These are phyloP conservation scores for Neofusicoccum ribis DNA, from an alignment of 2,329 filamentous ascomycete genomes.

Conservation along the genomic window DNA sequence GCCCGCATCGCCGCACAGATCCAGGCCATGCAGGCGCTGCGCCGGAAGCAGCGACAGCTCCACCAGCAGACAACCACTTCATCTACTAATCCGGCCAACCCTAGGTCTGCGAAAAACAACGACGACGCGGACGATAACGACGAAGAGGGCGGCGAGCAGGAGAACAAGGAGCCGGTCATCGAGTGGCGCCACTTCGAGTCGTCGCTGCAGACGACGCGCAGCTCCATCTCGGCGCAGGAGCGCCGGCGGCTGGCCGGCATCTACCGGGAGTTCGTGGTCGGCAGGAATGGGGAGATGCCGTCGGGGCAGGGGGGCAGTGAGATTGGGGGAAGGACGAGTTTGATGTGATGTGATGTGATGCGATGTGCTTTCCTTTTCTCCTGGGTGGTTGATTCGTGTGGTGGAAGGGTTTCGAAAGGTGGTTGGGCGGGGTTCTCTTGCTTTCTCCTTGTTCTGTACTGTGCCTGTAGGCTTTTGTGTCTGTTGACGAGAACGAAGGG, in stretches of 20 bases:
- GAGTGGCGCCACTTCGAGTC: conserved; percentile 79
- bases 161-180: conserved; percentile 72
- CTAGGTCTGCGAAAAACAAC: conserved; percentile 19
- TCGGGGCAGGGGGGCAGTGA: conserved; percentile 90
- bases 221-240: conserved; percentile 81
- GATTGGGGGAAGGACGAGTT: conserved; percentile 85
- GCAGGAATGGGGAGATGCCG: conserved; percentile 91
- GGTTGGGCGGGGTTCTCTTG: background rate
- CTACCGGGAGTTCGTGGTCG: conserved; percentile 89
- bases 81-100: conserved; percentile 3
- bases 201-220: conserved; percentile 73
- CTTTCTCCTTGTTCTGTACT: too few species aligned
- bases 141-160: conserved; percentile 43
- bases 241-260: conserved; percentile 72
- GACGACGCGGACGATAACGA: conserved; percentile 26
- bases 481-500: too few species aligned
- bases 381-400: background rate
- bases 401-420: background rate
- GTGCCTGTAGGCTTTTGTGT: too few species aligned
- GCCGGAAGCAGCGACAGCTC: conserved; percentile 61
- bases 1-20: conserved; percentile 80
- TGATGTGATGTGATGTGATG: conserved; percentile 65
- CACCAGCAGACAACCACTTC: conserved; percentile 33
- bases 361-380: background rate
- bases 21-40: conserved; percentile 71